phyloP scores from a whole-genome alignment of 2,329 filamentous ascomycete genomes.

The Cladosporium halotolerans region DNA sequence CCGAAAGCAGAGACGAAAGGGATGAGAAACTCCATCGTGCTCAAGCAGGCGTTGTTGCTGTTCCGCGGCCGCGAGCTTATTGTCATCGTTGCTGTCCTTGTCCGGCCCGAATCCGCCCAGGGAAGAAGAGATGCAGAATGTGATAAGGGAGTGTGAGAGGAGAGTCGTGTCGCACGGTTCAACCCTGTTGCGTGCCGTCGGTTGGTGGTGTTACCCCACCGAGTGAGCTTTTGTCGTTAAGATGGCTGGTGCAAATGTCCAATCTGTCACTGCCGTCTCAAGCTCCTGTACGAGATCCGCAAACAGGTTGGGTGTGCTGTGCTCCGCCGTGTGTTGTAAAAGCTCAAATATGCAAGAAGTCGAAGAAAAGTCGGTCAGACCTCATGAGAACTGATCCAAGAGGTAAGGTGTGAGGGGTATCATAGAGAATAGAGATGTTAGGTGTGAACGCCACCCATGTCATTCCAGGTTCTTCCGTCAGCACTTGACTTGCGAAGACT shows the following conservation, averaged over 20 bases:
- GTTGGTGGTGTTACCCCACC: constrained; percentile 6
- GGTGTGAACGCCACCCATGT: constrained; percentile 29
- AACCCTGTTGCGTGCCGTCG: neutral
- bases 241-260: neutral
- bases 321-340: constrained; percentile 2
- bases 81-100: constrained; percentile 12
- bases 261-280: neutral
- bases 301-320: constrained; percentile 8
- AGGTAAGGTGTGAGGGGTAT: constrained; percentile 13
- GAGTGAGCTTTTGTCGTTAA: neutral
- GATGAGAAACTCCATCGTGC: constrained; percentile 13
- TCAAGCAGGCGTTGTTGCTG: constrained; percentile 4
- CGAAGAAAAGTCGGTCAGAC: neutral
- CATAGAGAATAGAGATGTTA: constrained; percentile 10
- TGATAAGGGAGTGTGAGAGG: neutral
- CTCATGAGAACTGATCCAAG: neutral
- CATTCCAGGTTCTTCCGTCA: constrained; percentile 34
- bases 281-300: neutral
- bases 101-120: neutral
- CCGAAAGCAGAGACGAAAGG: constrained; percentile 1
- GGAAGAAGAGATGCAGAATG: neutral
- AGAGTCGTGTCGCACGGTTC: constrained; percentile 7
- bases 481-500: constrained; percentile 31
- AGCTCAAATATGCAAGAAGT: neutral
- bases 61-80: constrained; percentile 12